Evolutionary conservation across 2,329 filamentous ascomycete genomes (phyloP), one percentile per base, ranked within the genome.

Genomic region (Orbilia oligospora): DNA sequence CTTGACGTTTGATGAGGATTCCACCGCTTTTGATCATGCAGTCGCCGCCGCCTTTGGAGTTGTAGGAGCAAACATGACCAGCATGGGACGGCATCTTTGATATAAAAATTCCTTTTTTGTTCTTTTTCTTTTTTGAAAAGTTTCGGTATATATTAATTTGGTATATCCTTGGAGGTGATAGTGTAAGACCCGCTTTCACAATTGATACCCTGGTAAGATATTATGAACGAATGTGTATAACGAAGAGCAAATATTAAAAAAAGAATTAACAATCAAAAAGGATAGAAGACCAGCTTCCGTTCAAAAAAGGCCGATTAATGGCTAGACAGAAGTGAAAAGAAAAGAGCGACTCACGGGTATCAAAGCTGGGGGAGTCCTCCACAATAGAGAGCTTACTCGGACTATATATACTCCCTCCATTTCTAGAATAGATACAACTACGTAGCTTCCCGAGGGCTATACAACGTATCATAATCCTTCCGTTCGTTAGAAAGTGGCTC

Each of bases 251-350:
- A 65, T 65, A 33, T 22, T 48, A 46, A 27, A 65, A 65, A 24
- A 38, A 22, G 10, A 51, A 51, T n/a, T n/a, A 38, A 33, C 4
- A 14, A 55, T 22, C 41, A 51, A 20, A 20, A 20, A 5, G 2
- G 22, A 67, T 38, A 44, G 46, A 67, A 67, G 46, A 55, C 64
- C 64, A 41, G 41, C 46, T 53, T 49, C 64, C 10, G 64, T 53
- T 67, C 33, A 12, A 41, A 12, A 53, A 38, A 20, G 46, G 36
- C 46, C 22, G 18, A 61, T 41, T 41, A 20, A 27, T 22, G 33
- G 33, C 46, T 27, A 24, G 18, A 14, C 12, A 51, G 20, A 55
- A 24, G 49, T 9, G 18, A 53, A 66, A 16, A 51, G 36, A 41
- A 53, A 27, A 20, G 46, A 55, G 36, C 14, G 36, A 61, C 56